phyloP scores from a whole-genome alignment of 2,329 filamentous ascomycete genomes.

The Pyricularia pennisetigena region DNA sequence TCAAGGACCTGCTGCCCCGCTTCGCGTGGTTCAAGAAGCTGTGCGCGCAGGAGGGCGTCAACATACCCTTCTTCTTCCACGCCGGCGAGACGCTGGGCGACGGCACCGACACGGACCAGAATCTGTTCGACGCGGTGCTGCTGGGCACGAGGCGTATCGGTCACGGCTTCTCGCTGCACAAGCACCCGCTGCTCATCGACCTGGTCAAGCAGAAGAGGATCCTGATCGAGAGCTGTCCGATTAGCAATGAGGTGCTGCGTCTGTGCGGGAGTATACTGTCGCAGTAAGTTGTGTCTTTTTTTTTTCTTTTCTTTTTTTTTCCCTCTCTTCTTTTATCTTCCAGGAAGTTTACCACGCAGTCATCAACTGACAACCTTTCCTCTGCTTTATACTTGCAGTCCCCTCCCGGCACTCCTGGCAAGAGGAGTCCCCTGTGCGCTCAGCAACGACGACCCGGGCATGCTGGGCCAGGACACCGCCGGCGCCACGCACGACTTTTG shows the following conservation, averaged over 20 bases:
- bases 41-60: constrained; percentile 64
- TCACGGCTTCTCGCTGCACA: constrained; percentile 80
- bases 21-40: constrained; percentile 90
- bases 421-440: constrained; percentile 76
- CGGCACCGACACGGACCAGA: constrained; percentile 64
- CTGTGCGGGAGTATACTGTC: constrained; percentile 14
- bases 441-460: constrained; percentile 84
- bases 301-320: not conserved
- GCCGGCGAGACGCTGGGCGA: constrained; percentile 77
- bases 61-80: constrained; percentile 93
- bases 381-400: constrained; percentile 20
- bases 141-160: constrained; percentile 84
- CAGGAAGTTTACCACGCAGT: too few species aligned
- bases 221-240: constrained; percentile 80
- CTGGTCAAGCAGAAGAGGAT: constrained; percentile 85
- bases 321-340: too few species aligned
- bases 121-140: constrained; percentile 82
- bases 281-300: constrained; percentile 6
- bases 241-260: constrained; percentile 62
- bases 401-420: constrained; percentile 73
- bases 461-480: constrained; percentile 72
- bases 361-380: constrained; percentile 31
- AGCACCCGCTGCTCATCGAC: constrained; percentile 81
- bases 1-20: constrained; percentile 70
- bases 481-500: constrained; percentile 91